These are phyloP conservation scores for Lolium perenne DNA, from an alignment of 176 grass and related monocot genomes.

Conservation along the genomic window DNA sequence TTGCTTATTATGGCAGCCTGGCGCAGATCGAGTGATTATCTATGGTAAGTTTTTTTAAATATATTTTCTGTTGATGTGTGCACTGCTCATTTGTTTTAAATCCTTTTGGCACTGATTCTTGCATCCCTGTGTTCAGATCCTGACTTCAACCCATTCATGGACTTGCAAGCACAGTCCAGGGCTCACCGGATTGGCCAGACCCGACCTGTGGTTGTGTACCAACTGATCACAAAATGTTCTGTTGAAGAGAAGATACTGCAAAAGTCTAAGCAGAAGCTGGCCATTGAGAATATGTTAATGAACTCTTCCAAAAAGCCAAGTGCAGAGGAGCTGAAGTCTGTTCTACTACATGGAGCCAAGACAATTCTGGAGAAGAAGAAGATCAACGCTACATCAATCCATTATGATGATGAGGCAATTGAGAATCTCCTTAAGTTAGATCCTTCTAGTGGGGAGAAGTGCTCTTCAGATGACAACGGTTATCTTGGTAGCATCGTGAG, in stretches of 20 bases:
- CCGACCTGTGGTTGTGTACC: slow-evolving; percentile 71
- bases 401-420: slow-evolving; percentile 66
- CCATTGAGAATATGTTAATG: slow-evolving; percentile 72
- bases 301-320: slow-evolving; percentile 66
- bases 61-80: not conserved
- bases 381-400: slow-evolving; percentile 51
- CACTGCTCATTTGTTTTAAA: not conserved
- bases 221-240: slow-evolving; percentile 71
- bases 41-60: slow-evolving; percentile 52
- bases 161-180: slow-evolving; percentile 73
- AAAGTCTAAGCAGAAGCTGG: slow-evolving; percentile 72
- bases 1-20: slow-evolving; percentile 51
- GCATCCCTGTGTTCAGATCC: slow-evolving; percentile 52
- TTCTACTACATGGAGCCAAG: slow-evolving; percentile 66
- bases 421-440: slow-evolving; percentile 71
- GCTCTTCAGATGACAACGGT: slow-evolving; percentile 59
- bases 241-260: slow-evolving; percentile 78
- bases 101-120: slow-evolving; percentile 5
- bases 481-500: slow-evolving; percentile 70
- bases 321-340: slow-evolving; percentile 58
- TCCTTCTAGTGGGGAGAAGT: slow-evolving; percentile 52
- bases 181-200: slow-evolving; percentile 78
- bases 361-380: slow-evolving; percentile 63
- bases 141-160: slow-evolving; percentile 83
- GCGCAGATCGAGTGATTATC: slow-evolving; percentile 79